phyloP scores from a whole-genome alignment of 2,329 filamentous ascomycete species.

The Penicillium hesseltinei region DNA sequence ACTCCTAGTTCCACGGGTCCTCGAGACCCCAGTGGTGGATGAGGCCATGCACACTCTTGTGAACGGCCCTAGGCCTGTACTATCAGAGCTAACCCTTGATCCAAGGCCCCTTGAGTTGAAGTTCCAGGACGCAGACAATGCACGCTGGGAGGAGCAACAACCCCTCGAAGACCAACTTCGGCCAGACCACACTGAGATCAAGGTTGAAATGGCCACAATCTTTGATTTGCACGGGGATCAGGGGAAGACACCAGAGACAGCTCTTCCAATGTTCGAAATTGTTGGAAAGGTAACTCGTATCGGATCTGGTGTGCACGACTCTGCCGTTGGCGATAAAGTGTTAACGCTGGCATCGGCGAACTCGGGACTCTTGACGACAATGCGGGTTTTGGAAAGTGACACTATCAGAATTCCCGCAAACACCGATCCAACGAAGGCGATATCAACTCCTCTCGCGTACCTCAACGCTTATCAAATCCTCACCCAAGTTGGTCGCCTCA shows the following conservation, averaged over 20 bases:
- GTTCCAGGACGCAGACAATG: slow-evolving; percentile 4
- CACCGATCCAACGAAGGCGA: slow-evolving; percentile 6
- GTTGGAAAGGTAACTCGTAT: slow-evolving; percentile 11
- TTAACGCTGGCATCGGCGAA: slow-evolving; percentile 12
- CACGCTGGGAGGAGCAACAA: slow-evolving; percentile 12
- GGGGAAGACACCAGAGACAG: slow-evolving; percentile 11
- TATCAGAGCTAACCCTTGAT: slow-evolving; percentile 8
- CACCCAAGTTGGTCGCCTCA: slow-evolving; percentile 12
- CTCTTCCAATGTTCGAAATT: slow-evolving; percentile 17
- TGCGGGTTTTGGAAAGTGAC: slow-evolving; percentile 13
- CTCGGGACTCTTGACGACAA: slow-evolving; percentile 11
- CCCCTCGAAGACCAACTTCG: neutral
- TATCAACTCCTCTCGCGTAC: slow-evolving; percentile 17
- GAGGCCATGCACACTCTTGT: slow-evolving; percentile 18
- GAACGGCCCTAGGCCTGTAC: slow-evolving; percentile 15
- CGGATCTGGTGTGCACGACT: slow-evolving; percentile 11
- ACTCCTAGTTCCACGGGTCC: slow-evolving; percentile 13
- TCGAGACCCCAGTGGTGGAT: slow-evolving; percentile 11
- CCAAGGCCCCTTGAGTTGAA: slow-evolving; percentile 14
- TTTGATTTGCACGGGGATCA: slow-evolving; percentile 11
- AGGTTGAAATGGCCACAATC: slow-evolving; percentile 17
- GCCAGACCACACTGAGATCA: slow-evolving; percentile 12
- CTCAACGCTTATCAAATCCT: slow-evolving; percentile 16
- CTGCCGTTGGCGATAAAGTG: slow-evolving; percentile 16
- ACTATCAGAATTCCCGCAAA: slow-evolving; percentile 14